Base-by-base conservation (phyloP, 2,329 filamentous ascomycete genomes). In the Cladosporium cucumerinum region DNA sequence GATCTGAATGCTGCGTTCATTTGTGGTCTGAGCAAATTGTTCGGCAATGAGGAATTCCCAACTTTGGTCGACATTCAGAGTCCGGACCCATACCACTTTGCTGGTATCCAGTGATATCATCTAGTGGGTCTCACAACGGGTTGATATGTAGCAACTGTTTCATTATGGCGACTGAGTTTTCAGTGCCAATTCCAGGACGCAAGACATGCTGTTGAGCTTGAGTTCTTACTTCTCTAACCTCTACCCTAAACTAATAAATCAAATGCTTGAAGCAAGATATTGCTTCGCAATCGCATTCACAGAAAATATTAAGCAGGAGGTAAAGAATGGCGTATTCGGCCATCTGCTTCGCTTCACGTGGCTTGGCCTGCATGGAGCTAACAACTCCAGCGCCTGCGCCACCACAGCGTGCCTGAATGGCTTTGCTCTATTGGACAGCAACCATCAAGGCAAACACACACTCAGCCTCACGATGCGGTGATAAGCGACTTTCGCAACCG, bases 1-100 rank as follows among this genome's bases (percentile, higher is more conserved):
- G 81, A 82, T 65, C 26, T 65, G 21, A 71, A 74, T 57, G 69
- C 71, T 12, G 65, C 66, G 18, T 66, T 68, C 34, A 62, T 71
- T 26, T 69, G 66, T 2, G 68, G 71, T 10, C 43, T 52, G 58
- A 16, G 57, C n/a, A 66, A 65, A 14, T 46, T 65, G 49, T 64
- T 71, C 25, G 66, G 66, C 23, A 67, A 64, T 39, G 64, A 69
- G 25, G 66, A 65, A 18, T 65, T 69, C 28, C 68, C 69, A 12
- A 71, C 69, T 3, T 36, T 63, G 5, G 69, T 71, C n/a, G 51
- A 39, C 12, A 69, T 72, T 28, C 68, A 67, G n/a, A 67, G 54
- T 12, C 70, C 70, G 30, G 68, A 70, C 59, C 69, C 69, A 30
- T 70, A 66, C 49, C 69, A 70, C 32, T 69, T 70, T 55, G 68